These are phyloP conservation scores for Wilhelminamyces savonicus DNA, from an alignment of 805 yeast species.

Conservation along the genomic window DNA sequence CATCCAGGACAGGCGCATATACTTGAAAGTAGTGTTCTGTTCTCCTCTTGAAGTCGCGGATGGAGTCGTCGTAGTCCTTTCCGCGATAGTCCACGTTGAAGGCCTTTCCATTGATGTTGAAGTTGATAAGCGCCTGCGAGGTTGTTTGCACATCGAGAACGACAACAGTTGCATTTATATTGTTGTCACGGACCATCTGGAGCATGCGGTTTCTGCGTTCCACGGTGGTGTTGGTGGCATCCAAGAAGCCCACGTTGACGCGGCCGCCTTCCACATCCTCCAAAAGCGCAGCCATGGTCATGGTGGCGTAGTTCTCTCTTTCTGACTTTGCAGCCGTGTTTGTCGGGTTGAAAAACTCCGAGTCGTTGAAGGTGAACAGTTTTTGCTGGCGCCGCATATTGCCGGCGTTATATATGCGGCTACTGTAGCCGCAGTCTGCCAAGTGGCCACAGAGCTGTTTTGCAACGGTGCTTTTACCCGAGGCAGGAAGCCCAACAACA, in stretches of 20 bases:
- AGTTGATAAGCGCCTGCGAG: conserved; percentile 46
- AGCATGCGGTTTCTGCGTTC: conserved; percentile 28
- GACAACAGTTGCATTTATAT: conserved; percentile 33
- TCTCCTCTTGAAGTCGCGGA: conserved; percentile 54
- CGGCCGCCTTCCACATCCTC: conserved; percentile 18
- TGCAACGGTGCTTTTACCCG: conserved; percentile 35
- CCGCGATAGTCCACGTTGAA: conserved; percentile 54
- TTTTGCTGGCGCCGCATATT: conserved; percentile 37
- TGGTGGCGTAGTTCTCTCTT: conserved; percentile 30
- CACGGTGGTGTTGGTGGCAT: conserved; percentile 37
- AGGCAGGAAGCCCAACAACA: conserved; percentile 37
- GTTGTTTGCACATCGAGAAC: conserved; percentile 56
- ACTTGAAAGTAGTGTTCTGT: conserved; percentile 42
- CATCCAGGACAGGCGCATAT: conserved; percentile 9
- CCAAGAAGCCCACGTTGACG: conserved; percentile 33
- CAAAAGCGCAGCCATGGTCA: conserved; percentile 25
- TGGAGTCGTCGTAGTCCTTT: conserved; percentile 45
- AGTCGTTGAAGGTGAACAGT: conserved; percentile 16
- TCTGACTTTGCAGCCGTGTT: conserved; percentile 23
- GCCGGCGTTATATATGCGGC: conserved; percentile 42
- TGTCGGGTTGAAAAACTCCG: conserved; percentile 34
- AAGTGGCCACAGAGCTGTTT: conserved; percentile 15
- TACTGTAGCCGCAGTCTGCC: conserved; percentile 4
- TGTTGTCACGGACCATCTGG: conserved; percentile 12
- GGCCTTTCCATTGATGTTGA: conserved; percentile 60